phyloP scores from a whole-genome alignment of 2,329 filamentous ascomycete species.

The Ophiostoma fasciatum region DNA sequence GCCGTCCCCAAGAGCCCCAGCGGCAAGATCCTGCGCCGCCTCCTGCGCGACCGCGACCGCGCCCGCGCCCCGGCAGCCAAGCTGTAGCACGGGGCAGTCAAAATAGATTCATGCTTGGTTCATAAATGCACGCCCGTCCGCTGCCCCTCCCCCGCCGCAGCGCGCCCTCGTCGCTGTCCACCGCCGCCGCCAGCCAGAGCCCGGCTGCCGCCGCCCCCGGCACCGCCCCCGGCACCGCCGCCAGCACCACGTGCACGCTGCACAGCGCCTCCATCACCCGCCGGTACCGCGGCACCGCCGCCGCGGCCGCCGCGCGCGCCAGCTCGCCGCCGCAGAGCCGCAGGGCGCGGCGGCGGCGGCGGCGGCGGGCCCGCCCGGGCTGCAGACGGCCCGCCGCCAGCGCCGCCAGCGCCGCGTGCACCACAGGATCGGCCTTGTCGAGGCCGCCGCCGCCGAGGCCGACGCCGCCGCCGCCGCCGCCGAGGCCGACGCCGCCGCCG shows the following conservation, averaged over 20 bases:
- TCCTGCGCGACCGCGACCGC: too few relatives aligned
- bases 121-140: too few relatives aligned
- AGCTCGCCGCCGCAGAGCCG: conserved; percentile 7
- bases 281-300: conserved; percentile 8
- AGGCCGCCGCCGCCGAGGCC: background rate
- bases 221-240: conserved; percentile 1
- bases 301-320: conserved; percentile 3
- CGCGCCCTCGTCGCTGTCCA: conserved; percentile 10
- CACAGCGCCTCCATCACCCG: conserved; percentile 9
- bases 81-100: too few relatives aligned
- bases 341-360: background rate
- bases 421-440: conserved; percentile 1
- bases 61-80: too few relatives aligned
- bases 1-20: conserved; percentile 53
- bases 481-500: background rate
- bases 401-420: too few relatives aligned
- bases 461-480: background rate
- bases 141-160: too few relatives aligned
- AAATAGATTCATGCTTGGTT: too few relatives aligned
- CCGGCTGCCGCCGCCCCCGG: too few relatives aligned
- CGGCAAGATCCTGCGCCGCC: conserved; percentile 25
- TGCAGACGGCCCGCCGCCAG: conserved; percentile 3
- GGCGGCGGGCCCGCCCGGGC: background rate
- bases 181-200: too few relatives aligned
- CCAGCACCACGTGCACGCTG: conserved; percentile 7